Conservation (phyloP, 176 grass and related monocot genomes). For the Poa pratensis region DNA sequence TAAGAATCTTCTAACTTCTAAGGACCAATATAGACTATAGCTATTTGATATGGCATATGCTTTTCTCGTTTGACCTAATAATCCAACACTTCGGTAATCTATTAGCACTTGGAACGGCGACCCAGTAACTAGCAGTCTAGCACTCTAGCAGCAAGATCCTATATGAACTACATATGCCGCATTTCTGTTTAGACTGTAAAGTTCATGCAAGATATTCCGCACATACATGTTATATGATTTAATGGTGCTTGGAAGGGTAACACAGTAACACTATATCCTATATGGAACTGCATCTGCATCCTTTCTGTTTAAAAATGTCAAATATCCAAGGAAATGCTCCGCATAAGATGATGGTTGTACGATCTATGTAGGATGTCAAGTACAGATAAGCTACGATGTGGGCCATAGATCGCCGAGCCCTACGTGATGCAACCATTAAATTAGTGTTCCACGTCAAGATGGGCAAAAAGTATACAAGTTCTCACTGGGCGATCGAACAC, state of each 20-base stretch:
- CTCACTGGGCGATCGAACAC: not conserved
- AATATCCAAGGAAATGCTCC: not conserved
- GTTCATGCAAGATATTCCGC: not conserved
- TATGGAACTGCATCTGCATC: slow-evolving; percentile 3
- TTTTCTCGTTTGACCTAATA: slow-evolving; percentile 23
- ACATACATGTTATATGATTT: not conserved
- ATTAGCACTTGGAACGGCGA: not conserved
- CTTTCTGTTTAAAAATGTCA: not conserved
- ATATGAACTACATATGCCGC: not conserved
- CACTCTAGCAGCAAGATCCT: not conserved
- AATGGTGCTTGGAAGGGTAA: slow-evolving; percentile 5
- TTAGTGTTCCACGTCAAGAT: slow-evolving; percentile 8
- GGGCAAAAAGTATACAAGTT: slow-evolving; percentile 17
- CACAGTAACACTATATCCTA: slow-evolving; percentile 7
- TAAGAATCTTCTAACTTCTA: slow-evolving; percentile 20
- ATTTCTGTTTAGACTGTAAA: not conserved
- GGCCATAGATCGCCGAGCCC: not conserved
- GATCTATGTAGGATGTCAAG: not conserved
- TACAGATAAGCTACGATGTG: not conserved
- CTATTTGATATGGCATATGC: not conserved
- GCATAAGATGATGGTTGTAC: not conserved
- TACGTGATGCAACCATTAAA: not conserved
- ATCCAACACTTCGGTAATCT: slow-evolving; percentile 1
- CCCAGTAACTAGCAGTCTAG: not conserved
- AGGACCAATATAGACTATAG: not conserved